Evolutionary conservation across 257 asterid species (phyloP).

Genomic region (Orobanche coerulescens): DNA sequence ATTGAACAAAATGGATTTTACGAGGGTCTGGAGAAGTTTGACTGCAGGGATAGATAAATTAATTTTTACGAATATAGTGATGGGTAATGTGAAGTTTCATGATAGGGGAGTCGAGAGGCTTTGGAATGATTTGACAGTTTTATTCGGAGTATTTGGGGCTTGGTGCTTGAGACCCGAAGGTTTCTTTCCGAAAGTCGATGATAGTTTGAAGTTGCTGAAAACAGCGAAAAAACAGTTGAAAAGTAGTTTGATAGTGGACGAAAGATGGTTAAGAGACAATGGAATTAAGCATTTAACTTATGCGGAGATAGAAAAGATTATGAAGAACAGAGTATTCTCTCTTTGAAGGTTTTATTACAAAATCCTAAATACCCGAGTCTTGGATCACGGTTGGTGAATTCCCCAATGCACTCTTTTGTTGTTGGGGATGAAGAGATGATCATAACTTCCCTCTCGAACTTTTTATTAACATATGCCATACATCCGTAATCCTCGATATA

Average conservation of each 20-base stretch:
- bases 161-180: conserved; percentile 97
- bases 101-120: conserved; percentile 69
- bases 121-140: conserved; percentile 50
- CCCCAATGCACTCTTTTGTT: background rate
- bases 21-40: conserved; percentile 75
- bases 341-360: conserved; percentile 23
- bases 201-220: conserved; percentile 67
- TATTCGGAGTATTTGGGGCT: conserved; percentile 56
- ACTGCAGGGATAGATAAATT: conserved; percentile 62
- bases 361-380: background rate
- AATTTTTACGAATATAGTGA: conserved; percentile 43
- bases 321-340: conserved; percentile 53
- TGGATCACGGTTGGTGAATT: background rate
- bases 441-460: background rate
- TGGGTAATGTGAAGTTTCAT: conserved; percentile 54
- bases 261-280: conserved; percentile 68
- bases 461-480: too few species aligned
- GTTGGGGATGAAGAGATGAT: background rate
- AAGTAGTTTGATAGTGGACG: conserved; percentile 47
- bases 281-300: conserved; percentile 56
- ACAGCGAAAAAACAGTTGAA: conserved; percentile 42
- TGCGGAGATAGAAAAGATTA: conserved; percentile 55
- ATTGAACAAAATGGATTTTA: conserved; percentile 59
- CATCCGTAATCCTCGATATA: too few species aligned
- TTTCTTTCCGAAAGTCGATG: conserved; percentile 70